A percentile compares a stretch with the other conserved stretches of the same genome.
These are phyloP conservation scores for Boletellus sp. DNA, from an alignment of 768 basidiomycete species.

Conservation along the genomic window DNA sequence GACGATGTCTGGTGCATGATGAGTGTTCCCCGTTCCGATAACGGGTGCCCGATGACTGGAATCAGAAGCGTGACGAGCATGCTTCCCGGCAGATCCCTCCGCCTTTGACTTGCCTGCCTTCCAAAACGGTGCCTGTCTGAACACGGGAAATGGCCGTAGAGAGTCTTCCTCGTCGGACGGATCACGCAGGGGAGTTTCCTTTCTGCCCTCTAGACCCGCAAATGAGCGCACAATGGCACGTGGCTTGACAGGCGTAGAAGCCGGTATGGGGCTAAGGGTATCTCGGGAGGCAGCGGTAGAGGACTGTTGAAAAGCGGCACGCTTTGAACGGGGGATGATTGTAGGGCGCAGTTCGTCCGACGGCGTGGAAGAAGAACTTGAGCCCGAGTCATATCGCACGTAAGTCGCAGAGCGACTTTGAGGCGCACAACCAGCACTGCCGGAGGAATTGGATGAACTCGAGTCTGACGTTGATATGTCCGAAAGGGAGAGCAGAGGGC, in stretches of 20 bases:
- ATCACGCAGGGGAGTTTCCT: constrained; percentile 20
- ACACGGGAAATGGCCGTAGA: constrained; percentile 18
- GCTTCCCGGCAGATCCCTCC: constrained; percentile 20
- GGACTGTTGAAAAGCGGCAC: constrained; percentile 30
- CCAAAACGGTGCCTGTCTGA: constrained; percentile 18
- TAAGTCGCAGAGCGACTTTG: constrained; percentile 3
- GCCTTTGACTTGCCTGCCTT: constrained; percentile 23
- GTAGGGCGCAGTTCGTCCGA: constrained; percentile 37
- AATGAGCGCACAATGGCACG: constrained; percentile 5
- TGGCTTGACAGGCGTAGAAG: constrained; percentile 34
- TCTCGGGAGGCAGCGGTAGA: constrained; percentile 15
- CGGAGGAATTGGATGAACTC: neutral
- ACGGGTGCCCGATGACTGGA: constrained; percentile 7
- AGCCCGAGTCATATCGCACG: constrained; percentile 25
- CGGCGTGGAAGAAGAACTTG: constrained; percentile 35
- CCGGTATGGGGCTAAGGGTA: constrained; percentile 40
- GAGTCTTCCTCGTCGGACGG: constrained; percentile 32
- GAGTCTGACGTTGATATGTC: constrained; percentile 14
- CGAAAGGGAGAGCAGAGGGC: constrained; percentile 8
- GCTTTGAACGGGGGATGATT: constrained; percentile 37
- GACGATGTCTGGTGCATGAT: constrained; percentile 38
- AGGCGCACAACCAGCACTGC: constrained; percentile 5
- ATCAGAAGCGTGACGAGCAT: constrained; percentile 23
- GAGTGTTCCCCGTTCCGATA: neutral
- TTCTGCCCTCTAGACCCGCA: constrained; percentile 13